Evolutionary conservation across 331 rosid genomes (phyloP).

Genomic region (Telfairia occidentalis): DNA sequence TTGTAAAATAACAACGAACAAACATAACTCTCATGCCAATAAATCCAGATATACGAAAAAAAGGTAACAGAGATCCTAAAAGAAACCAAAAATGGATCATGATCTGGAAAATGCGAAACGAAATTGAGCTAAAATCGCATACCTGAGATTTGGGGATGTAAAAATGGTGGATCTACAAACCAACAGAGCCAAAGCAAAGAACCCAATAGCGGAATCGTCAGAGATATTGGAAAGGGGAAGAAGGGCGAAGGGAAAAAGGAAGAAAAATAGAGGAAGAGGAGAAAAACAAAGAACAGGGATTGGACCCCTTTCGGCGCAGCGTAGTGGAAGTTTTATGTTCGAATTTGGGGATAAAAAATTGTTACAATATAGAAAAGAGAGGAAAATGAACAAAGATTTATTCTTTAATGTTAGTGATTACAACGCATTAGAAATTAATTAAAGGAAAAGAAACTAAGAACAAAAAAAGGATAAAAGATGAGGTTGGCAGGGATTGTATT

Average conservation of each 20-base stretch:
- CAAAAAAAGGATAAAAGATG: not conserved
- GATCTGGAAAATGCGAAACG: constrained; percentile 6
- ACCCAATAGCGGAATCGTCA: not conserved
- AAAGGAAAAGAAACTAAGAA: not conserved
- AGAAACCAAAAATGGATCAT: not conserved
- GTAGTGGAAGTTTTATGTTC: constrained; percentile 1
- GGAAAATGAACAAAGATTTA: not conserved
- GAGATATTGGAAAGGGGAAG: not conserved
- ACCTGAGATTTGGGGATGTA: not conserved
- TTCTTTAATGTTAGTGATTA: not conserved
- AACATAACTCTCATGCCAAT: not conserved
- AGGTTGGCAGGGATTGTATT: constrained; percentile 1
- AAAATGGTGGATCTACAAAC: not conserved
- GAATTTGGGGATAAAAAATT: not conserved
- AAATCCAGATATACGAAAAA: not conserved
- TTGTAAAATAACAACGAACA: not conserved
- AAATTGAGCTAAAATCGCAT: not conserved
- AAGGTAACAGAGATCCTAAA: not conserved
- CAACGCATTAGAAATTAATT: constrained; percentile 7
- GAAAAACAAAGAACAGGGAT: not conserved
- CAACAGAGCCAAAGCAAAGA: not conserved
- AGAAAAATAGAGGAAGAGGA: not conserved
- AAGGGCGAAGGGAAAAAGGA: not conserved
- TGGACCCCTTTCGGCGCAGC: not conserved
- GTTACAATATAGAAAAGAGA: not conserved